Evolutionary conservation across 768 basidiomycete genomes (phyloP).

Genomic region (Melanogaster broomeanus): DNA sequence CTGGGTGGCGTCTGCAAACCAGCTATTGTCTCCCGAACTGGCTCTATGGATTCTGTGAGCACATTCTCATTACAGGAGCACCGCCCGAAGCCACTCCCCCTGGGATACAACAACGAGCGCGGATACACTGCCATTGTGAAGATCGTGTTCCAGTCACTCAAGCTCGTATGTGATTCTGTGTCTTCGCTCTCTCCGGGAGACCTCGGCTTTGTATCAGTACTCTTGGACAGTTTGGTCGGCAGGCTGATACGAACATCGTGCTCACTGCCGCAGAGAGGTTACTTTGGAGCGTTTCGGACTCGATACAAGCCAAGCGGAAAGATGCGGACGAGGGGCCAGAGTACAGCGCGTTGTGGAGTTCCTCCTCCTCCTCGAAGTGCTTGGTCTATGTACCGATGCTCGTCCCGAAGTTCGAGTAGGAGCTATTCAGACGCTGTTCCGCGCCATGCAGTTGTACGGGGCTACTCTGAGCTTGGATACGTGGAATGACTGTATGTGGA

Average conservation of each 20-base stretch:
- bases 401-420: constrained; percentile 90
- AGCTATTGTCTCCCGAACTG: constrained; percentile 35
- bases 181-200: constrained; percentile 79
- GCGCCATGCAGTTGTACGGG: constrained; percentile 93
- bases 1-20: constrained; percentile 84
- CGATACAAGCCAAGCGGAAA: constrained; percentile 84
- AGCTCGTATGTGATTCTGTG: constrained; percentile 91
- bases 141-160: constrained; percentile 92
- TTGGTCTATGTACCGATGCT: constrained; percentile 78
- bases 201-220: constrained; percentile 89
- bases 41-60: constrained; percentile 43
- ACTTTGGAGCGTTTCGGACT: constrained; percentile 95
- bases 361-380: constrained; percentile 81
- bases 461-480: constrained; percentile 76
- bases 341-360: constrained; percentile 93
- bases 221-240: constrained; percentile 87
- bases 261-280: constrained; percentile 91
- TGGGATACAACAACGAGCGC: constrained; percentile 64
- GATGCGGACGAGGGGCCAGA: constrained; percentile 60
- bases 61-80: constrained; percentile 41
- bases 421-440: constrained; percentile 93
- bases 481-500: constrained; percentile 93
- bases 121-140: constrained; percentile 78
- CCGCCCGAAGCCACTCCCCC: constrained; percentile 47
- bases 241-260: constrained; percentile 94